Conservation (phyloP, 192 early-diverging fungal genomes). For the Spizellomyces punctatus region DNA sequence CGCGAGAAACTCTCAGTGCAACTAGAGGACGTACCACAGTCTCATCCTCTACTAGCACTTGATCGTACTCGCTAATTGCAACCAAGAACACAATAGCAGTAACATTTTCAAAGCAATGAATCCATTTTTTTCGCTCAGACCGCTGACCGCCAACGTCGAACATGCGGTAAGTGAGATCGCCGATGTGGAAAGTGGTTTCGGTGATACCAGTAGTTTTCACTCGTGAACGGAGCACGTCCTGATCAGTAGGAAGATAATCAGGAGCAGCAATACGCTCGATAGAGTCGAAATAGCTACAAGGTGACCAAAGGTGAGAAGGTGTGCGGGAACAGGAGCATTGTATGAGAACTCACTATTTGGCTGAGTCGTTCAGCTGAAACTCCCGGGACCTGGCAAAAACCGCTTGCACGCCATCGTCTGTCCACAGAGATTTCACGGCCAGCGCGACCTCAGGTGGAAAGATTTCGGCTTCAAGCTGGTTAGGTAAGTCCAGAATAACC, state of each 20-base stretch:
- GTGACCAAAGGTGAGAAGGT: background rate
- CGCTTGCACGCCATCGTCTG: conserved; percentile 79
- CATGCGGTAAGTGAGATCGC: conserved; percentile 92
- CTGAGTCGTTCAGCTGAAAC: conserved; percentile 97
- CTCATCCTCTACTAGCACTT: conserved; percentile 93
- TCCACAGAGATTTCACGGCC: conserved; percentile 84
- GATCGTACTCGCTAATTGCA: conserved; percentile 95
- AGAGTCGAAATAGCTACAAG: conserved; percentile 86
- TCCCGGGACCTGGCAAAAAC: conserved; percentile 83
- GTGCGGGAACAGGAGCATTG: no score
- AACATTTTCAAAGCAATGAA: conserved; percentile 98
- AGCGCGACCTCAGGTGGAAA: conserved; percentile 77
- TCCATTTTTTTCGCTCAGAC: conserved; percentile 99
- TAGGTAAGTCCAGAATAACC: conserved; percentile 78
- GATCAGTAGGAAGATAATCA: conserved; percentile 87
- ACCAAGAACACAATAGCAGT: conserved; percentile 95
- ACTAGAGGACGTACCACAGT: conserved; percentile 65
- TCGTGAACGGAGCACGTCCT: conserved; percentile 94
- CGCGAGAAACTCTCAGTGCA: background rate
- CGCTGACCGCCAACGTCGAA: conserved; percentile 98
- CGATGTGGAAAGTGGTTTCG: conserved; percentile 90
- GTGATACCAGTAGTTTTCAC: conserved; percentile 98
- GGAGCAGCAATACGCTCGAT: conserved; percentile 82
- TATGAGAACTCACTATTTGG: conserved; percentile 72
- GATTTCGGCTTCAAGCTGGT: conserved; percentile 86